Conservation (phyloP, 176 grass and related monocot genomes). For the Eremochloa ophiuroides region DNA sequence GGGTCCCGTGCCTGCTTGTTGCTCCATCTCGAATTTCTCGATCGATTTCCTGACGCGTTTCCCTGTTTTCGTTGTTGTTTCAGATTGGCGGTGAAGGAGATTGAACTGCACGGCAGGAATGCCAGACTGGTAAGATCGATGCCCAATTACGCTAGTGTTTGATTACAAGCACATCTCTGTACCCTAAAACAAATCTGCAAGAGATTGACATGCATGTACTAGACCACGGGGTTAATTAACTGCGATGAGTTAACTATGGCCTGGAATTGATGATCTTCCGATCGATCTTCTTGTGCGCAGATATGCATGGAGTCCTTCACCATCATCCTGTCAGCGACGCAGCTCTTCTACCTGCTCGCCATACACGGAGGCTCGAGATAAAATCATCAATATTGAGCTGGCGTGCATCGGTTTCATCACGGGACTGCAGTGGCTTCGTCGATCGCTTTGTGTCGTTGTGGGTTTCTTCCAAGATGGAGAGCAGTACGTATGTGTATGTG, state of each 20-base stretch:
- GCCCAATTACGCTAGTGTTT: background rate
- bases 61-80: background rate
- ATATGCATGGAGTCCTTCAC: slow-evolving; percentile 88
- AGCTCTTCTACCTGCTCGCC: slow-evolving; percentile 77
- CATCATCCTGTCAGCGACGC: slow-evolving; percentile 79
- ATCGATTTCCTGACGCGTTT: background rate
- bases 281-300: slow-evolving; percentile 23
- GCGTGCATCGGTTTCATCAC: background rate
- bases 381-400: background rate
- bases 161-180: background rate
- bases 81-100: slow-evolving; percentile 91
- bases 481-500: background rate
- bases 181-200: background rate
- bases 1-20: no score
- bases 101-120: slow-evolving; percentile 80
- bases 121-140: slow-evolving; percentile 52
- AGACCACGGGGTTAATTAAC: no score
- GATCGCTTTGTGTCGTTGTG: background rate
- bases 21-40: no score
- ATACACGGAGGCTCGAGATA: slow-evolving; percentile 39
- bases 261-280: no score
- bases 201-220: background rate
- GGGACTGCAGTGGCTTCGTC: background rate
- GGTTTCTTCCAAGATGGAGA: background rate
- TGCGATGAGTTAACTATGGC: background rate